These are phyloP conservation scores for Penicillium longicatenatum DNA, from an alignment of 495 filamentous ascomycete species.

Conservation along the genomic window DNA sequence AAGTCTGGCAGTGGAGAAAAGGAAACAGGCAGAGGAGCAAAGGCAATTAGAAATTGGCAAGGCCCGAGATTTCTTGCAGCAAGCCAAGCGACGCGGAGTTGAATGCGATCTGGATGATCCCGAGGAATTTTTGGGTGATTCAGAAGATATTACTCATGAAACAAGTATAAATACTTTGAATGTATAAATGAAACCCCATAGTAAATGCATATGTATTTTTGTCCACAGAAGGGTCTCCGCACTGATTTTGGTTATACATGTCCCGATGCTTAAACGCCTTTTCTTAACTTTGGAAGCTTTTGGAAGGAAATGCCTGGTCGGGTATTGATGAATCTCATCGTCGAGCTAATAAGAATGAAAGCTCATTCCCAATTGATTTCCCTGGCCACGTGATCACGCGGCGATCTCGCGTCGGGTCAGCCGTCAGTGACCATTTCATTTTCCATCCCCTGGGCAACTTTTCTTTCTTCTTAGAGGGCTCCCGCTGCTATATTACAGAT, in stretches of 20 bases:
- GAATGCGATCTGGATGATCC: constrained; percentile 23
- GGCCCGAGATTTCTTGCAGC: constrained; percentile 39
- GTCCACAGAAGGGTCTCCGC: too few relatives aligned
- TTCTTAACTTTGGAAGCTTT: too few relatives aligned
- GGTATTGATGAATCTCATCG: too few relatives aligned
- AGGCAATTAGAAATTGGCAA: constrained; percentile 34
- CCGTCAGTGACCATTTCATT: constrained; percentile 9
- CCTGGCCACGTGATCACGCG: constrained; percentile 45
- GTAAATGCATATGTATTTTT: too few relatives aligned
- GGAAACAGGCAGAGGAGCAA: constrained; percentile 30
- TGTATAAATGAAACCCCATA: neutral
- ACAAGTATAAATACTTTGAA: neutral
- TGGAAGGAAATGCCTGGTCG: too few relatives aligned
- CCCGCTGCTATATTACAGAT: neutral
- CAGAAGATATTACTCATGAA: neutral
- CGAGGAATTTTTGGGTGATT: neutral
- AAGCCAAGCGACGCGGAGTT: constrained; percentile 36
- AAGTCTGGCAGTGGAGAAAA: constrained; percentile 36
- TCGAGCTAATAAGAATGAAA: too few relatives aligned
- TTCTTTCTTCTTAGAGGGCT: neutral
- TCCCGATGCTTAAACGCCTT: too few relatives aligned
- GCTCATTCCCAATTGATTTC: neutral
- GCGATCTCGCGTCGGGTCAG: constrained; percentile 27
- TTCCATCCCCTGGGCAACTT: constrained; percentile 7
- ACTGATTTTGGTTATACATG: too few relatives aligned